These are phyloP conservation scores for Starmerella khaoyaiensis DNA, from an alignment of 805 yeast species.

Conservation along the genomic window DNA sequence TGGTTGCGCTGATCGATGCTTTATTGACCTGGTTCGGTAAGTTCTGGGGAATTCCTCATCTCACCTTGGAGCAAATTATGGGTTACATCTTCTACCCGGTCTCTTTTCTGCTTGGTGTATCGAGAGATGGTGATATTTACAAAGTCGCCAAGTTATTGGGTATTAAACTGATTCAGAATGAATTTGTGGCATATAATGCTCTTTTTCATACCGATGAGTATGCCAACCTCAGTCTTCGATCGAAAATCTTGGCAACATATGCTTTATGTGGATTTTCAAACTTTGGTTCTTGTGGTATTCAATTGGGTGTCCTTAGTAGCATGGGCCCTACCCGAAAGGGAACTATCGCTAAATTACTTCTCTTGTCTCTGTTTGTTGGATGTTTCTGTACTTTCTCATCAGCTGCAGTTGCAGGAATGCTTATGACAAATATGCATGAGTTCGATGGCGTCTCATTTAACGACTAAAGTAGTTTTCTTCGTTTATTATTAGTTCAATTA, in stretches of 20 bases:
- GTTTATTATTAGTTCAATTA: neutral
- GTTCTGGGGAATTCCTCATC: slow-evolving; percentile 44
- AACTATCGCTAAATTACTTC: slow-evolving; percentile 36
- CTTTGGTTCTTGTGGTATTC: slow-evolving; percentile 49
- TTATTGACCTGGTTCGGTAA: slow-evolving; percentile 48
- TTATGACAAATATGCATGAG: slow-evolving; percentile 36
- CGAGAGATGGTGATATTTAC: slow-evolving; percentile 38
- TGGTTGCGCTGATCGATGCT: slow-evolving; percentile 44
- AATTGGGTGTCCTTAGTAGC: slow-evolving; percentile 46
- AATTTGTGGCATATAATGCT: slow-evolving; percentile 41
- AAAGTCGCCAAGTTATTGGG: slow-evolving; percentile 41
- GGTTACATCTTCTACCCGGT: slow-evolving; percentile 50
- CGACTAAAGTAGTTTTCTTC: neutral
- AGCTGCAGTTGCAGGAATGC: slow-evolving; percentile 53
- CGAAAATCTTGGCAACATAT: slow-evolving; percentile 44
- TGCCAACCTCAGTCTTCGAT: slow-evolving; percentile 37
- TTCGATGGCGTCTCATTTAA: slow-evolving; percentile 13
- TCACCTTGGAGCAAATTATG: slow-evolving; percentile 43
- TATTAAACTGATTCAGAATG: slow-evolving; percentile 47
- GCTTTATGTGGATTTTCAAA: slow-evolving; percentile 53
- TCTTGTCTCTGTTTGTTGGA: slow-evolving; percentile 42
- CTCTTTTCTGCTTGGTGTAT: slow-evolving; percentile 46
- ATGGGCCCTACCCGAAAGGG: slow-evolving; percentile 40
- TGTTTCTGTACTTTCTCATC: slow-evolving; percentile 41
- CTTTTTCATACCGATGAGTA: slow-evolving; percentile 34